A percentile compares a stretch with the other conserved stretches of the same genome.
Evolutionary conservation across 176 grass and related monocot species (phyloP).

Genomic region (Tillandsia leiboldiana): DNA sequence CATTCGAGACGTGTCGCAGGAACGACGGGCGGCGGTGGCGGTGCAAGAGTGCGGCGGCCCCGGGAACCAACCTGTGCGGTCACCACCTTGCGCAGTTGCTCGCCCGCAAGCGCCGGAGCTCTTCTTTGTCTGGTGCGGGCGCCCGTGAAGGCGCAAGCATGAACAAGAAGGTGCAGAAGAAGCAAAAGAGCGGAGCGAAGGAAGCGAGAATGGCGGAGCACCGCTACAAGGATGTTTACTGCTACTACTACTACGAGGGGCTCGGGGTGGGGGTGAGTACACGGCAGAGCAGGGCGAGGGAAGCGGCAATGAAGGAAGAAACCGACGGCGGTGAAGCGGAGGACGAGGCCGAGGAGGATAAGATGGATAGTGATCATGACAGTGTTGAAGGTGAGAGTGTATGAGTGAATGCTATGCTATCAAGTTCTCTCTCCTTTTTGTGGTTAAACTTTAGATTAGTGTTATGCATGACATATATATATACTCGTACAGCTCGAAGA

Average conservation of each 20-base stretch:
- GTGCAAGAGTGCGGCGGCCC: constrained; percentile 29
- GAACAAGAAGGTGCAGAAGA: not conserved
- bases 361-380: not conserved
- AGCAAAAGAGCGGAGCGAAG: not conserved
- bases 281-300: not conserved
- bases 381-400: not conserved
- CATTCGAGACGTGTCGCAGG: constrained; percentile 14
- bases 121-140: not conserved
- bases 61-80: constrained; percentile 27
- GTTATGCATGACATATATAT: not conserved
- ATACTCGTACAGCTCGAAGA: not conserved
- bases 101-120: constrained; percentile 20
- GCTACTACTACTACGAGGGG: not conserved
- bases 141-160: not conserved
- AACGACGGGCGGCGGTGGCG: constrained; percentile 47
- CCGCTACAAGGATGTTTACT: not conserved
- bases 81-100: constrained; percentile 31
- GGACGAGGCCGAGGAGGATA: not conserved
- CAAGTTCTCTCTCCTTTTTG: not conserved
- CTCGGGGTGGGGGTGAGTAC: not conserved
- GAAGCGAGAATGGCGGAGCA: not conserved
- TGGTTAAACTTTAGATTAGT: not conserved
- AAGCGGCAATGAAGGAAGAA: not conserved
- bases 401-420: not conserved
- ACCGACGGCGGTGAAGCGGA: not conserved